Base-by-base conservation (phyloP, 345 rosid genomes). In the Eutrema yunnanense region DNA sequence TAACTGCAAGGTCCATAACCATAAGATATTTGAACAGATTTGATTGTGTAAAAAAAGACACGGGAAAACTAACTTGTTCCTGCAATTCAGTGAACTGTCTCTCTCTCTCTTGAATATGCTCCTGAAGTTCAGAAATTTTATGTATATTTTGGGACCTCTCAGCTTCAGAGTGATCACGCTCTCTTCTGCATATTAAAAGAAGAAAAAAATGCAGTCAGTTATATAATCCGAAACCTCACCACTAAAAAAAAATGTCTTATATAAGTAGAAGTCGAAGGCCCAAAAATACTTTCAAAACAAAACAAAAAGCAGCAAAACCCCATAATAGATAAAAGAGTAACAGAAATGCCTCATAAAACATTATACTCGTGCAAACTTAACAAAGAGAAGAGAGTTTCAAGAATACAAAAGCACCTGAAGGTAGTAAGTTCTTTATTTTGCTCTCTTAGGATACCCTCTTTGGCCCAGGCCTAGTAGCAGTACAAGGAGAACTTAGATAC, bases 111-210 rank as follows among this genome's bases (percentile, higher is more conserved):
- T 90, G 98, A 72, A 86, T 62, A 73, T 82, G 98, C 68, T 95
- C 99, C 78, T 92, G 98, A 70, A 92, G 85, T 46, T 95, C 98
- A 47, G 79, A 90, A 48, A 95, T 80, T 78, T 95, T 86, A 52
- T 92, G 89, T 53, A 86, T 67, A 54, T 85, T 96, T 56, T 92
- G 98, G 29, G 85, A 82, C 81, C 92, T 87, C 81, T 95, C 99
- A 79, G 92, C 96, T 73, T 92, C 99, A 62, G 96, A 86, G 78
- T 90, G 99, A 83, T 95, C 99, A 81, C 88, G 98, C 81, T 95
- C 98, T 77, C 96, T 88, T 82, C 99, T 95, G 92, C 79, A 82
- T 50, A 71, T 58, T 9, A 16, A 62, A 33, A 38, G 22, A 62
- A 53, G 27, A 3, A 41, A 56, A 50, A 60, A 26, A 38, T 14